phyloP scores from a whole-genome alignment of 805 yeast genomes.

The Pichia ethanolica region DNA sequence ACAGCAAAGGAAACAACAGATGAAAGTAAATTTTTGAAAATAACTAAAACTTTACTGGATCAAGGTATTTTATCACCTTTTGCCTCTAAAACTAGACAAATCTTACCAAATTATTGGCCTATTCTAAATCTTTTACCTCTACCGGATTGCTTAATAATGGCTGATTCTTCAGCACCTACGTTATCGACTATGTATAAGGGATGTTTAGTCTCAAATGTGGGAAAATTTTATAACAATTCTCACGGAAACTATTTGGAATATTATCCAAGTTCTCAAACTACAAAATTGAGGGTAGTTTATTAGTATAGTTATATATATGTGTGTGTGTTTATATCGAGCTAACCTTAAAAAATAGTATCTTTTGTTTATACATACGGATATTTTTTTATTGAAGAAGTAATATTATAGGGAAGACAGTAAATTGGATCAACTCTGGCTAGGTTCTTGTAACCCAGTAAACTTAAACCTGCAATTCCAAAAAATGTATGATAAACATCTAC shows the following conservation, averaged over 20 bases:
- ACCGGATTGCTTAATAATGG: conserved; percentile 58
- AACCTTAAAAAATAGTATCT: neutral
- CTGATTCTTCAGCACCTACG: conserved; percentile 63
- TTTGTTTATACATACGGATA: conserved; percentile 18
- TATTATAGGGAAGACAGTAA: conserved; percentile 69
- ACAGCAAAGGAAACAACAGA: conserved; percentile 33
- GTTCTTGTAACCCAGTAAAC: conserved; percentile 57
- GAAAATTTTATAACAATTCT: conserved; percentile 40
- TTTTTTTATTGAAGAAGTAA: conserved; percentile 29
- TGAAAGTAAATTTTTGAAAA: conserved; percentile 53
- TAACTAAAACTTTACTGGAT: conserved; percentile 74
- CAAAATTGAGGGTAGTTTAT: conserved; percentile 39
- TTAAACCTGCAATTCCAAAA: conserved; percentile 84
- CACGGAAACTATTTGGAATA: conserved; percentile 69
- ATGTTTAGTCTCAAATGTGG: conserved; percentile 71
- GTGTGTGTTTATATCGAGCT: no score
- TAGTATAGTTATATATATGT: neutral
- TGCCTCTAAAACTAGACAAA: conserved; percentile 48
- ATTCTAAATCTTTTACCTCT: conserved; percentile 66
- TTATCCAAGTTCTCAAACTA: conserved; percentile 48
- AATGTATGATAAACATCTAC: conserved; percentile 90
- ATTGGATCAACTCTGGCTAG: conserved; percentile 72
- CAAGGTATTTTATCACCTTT: conserved; percentile 90
- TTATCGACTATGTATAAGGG: conserved; percentile 78
- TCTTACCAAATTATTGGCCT: conserved; percentile 64